A percentile compares a stretch with the other conserved stretches of the same genome.
phyloP scores from a whole-genome alignment of 176 grass and related monocot genomes.

The Aegilops longissima region DNA sequence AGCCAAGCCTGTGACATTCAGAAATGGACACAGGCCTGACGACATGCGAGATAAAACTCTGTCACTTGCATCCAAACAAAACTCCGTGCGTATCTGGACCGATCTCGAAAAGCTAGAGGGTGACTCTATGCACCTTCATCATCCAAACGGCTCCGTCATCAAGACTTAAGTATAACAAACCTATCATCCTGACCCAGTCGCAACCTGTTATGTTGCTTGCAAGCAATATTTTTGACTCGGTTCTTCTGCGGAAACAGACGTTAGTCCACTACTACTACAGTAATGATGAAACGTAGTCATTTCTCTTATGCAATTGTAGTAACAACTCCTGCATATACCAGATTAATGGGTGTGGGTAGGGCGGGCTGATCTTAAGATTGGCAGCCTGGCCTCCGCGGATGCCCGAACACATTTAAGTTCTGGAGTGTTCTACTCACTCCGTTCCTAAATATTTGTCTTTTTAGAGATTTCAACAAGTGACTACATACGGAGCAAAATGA shows the following conservation, averaged over 20 bases:
- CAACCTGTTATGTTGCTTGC: not conserved
- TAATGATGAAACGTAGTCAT: not conserved
- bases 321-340: not conserved
- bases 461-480: too few species aligned
- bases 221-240: not conserved
- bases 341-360: not conserved
- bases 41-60: not conserved
- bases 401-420: too few species aligned
- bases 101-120: conserved; percentile 10
- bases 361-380: too few species aligned
- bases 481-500: too few species aligned
- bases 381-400: too few species aligned
- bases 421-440: too few species aligned
- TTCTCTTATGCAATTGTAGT: not conserved
- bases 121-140: not conserved
- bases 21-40: not conserved
- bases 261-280: not conserved
- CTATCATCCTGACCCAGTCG: not conserved
- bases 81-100: not conserved
- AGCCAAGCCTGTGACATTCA: not conserved
- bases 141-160: conserved; percentile 25
- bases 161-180: not conserved
- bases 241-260: not conserved
- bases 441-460: too few species aligned
- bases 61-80: conserved; percentile 6